Evolutionary conservation across 371 early-diverging fungal species (phyloP), one percentile per base, ranked within the genome.

Genomic region (Zychaea mexicana): DNA sequence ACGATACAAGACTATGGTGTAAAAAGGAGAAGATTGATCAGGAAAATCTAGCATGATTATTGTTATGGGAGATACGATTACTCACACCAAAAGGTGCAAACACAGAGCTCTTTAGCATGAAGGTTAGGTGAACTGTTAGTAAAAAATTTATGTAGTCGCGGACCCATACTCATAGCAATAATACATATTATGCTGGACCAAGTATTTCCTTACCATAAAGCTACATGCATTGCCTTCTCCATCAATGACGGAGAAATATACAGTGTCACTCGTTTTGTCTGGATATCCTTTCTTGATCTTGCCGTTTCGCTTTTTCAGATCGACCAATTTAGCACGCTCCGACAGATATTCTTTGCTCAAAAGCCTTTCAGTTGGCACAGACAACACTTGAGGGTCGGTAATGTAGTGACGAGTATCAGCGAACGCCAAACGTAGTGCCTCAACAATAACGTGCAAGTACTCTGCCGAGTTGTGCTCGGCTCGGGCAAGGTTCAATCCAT

Each of bases 191-290:
- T n/a, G n/a, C n/a, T n/a, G n/a, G n/a, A 6, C 42, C 13, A 39
- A 42, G 13, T 3, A 12, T 1, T 17, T 42, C 15, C n/a, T 70
- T 81, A 82, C 88, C 65, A 93, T 91, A 68, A 92, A 93, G 68
- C 89, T 88, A 74, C 94, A 93, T 3, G 93, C 94, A 65, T 93
- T 93, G 52, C 94, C 95, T 60, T 90, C 84, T 52, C 71, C 74
- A 70, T 94, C 95, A 0, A 90, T 89, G 2, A 90, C 89, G 2
- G 88, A 83, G 57, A 93, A 88, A 69, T 92, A 91, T 2, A 92
- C 93, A 2, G 94, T 92, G 67, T 92, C 90, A 15, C 86, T 77
- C 0, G 69, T 72, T 24, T 78, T 70, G 3, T 82, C 78, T 15
- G 93, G 93, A 32, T 79, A 78, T 2, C 92, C 93, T 22, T 74